Evolutionary conservation across 176 grass and related monocot genomes (phyloP), one percentile per base, ranked within the genome.

Genomic region (Cenchrus fungigraminus): DNA sequence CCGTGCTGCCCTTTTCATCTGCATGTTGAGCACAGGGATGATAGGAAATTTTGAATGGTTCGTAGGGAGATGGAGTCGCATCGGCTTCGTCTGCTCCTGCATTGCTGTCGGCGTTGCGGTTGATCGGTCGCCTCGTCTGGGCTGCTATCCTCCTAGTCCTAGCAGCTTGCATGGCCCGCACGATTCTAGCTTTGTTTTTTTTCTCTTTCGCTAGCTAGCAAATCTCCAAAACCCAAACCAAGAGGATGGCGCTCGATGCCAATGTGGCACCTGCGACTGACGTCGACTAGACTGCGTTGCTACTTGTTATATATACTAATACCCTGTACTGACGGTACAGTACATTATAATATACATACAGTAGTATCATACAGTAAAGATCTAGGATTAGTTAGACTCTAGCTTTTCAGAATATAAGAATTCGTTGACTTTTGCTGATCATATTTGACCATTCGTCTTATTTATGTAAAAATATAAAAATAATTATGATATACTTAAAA

Each of bases 221-320:
- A 20, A 16, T 52, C 54, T 69, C 50, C 65, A 28, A 16, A 32
- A 22, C 17, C 32, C 8, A 1, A 16, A 6, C 49, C 49, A 56
- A 6, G 19, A 40, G 4, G 61, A 78, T n/a, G 75, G 9, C 43
- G 50, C 78, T 80, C 61, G 80, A 83, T 63, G 25, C 69, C 68
- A 50, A 74, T 4, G 55, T 74, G 44, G 81, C 69, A 34, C 69
- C 81, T 83, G 69, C 56, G 81, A 63, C 42, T 74, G 69, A 83
- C 54, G 56, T 83, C 55, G 68, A 62, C 37, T 25, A 62, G 80
- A 83, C 53, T 56, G 71, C 40, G 79, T 68, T 80, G 22, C 71
- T 5, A 17, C 28, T 42, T 65, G 13, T 9, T 42, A 40, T 8
- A 68, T 32, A 65, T 32, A 65, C 62, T 65, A 8, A 8, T 13